Evolutionary conservation across 257 asterid species (phyloP).

Genomic region (Petrea volubilis): DNA sequence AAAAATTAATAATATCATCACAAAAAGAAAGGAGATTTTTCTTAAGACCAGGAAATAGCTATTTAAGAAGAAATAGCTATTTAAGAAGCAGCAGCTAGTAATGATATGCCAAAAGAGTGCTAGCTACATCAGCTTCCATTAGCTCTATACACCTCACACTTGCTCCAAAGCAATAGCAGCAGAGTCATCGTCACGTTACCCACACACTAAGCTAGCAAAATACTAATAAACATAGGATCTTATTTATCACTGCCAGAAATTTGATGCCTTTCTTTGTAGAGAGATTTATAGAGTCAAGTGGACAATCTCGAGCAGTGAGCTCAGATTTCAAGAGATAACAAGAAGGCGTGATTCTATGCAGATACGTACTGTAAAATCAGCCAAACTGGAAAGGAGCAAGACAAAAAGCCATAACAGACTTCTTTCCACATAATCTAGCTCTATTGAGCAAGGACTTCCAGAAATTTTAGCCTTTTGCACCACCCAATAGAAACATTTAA

Average conservation of each 20-base stretch:
- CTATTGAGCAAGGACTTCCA: constrained; percentile 1
- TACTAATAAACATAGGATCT: neutral
- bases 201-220: neutral
- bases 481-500: neutral
- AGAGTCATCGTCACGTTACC: neutral
- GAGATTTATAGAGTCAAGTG: neutral
- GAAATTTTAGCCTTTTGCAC: constrained; percentile 4
- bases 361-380: neutral
- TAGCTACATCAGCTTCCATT: neutral
- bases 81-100: neutral
- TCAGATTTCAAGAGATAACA: neutral
- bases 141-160: neutral
- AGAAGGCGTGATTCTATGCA: neutral
- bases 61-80: neutral
- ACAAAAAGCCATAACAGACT: neutral
- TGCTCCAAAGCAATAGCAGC: neutral
- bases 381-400: neutral
- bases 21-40: neutral
- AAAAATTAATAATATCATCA: neutral
- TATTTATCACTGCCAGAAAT: neutral
- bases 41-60: neutral
- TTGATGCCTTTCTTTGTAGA: neutral
- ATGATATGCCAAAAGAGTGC: neutral
- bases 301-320: neutral
- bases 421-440: neutral